Evolutionary conservation across 176 grass and related monocot genomes (phyloP).

Genomic region (Dendrocalamus sinicus): DNA sequence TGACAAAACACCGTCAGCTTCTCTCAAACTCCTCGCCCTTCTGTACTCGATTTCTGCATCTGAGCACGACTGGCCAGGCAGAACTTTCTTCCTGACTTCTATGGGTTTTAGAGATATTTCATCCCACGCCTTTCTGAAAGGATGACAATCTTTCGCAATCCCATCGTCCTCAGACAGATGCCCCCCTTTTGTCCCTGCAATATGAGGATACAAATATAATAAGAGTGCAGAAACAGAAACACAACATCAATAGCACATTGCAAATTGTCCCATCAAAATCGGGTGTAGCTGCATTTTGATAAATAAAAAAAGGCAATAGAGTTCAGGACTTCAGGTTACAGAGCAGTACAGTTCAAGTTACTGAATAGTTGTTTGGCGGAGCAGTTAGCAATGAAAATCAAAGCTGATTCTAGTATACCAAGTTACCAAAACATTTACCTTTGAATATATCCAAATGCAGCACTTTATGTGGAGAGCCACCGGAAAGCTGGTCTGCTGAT

Average conservation of each 20-base stretch:
- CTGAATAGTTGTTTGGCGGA: background rate
- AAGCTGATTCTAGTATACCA: constrained; percentile 2
- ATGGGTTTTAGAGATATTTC: constrained; percentile 63
- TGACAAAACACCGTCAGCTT: constrained; percentile 63
- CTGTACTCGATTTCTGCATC: constrained; percentile 95
- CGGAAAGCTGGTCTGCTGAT: constrained; percentile 42
- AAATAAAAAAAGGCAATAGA: constrained; percentile 1
- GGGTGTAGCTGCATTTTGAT: background rate
- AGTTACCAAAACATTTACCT: constrained; percentile 38
- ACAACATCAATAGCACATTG: background rate
- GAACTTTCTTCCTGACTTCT: constrained; percentile 69
- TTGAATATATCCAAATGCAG: constrained; percentile 48
- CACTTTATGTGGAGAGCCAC: constrained; percentile 42
- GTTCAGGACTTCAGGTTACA: background rate
- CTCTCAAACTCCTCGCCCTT: constrained; percentile 96
- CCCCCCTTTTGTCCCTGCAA: constrained; percentile 49
- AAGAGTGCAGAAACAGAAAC: constrained; percentile 30
- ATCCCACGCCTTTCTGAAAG: constrained; percentile 58
- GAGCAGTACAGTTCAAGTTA: background rate
- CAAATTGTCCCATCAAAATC: constrained; percentile 29
- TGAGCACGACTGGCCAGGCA: constrained; percentile 70
- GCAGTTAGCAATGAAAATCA: constrained; percentile 21
- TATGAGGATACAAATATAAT: background rate
- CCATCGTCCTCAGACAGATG: constrained; percentile 36
- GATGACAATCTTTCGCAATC: constrained; percentile 52